Base-by-base conservation (phyloP, 2,329 filamentous ascomycete genomes). In the Neobulgaria alba region DNA sequence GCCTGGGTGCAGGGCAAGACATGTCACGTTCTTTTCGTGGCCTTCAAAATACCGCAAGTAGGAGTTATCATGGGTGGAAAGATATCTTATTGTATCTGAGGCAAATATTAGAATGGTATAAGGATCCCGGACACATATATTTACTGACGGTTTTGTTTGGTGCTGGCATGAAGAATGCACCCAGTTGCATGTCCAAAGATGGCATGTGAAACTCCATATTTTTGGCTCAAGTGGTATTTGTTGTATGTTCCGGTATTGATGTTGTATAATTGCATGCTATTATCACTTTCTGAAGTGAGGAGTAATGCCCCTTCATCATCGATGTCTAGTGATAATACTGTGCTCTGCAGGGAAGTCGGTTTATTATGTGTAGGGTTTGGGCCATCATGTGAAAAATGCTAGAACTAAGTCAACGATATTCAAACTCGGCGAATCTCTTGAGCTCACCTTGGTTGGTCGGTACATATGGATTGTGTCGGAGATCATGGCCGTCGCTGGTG, bases 11-110 rank as follows among this genome's bases (percentile, higher is more conserved):
- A 96, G 74, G 1, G 83, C 71, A 19, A 98, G 73, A 46, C 75
- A 83, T 14, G 90, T 96, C 26, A 98, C 92, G 41, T 80, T 72
- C 44, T 76, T 82, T 31, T 85, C 83, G 62, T 98, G 92, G 36
- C 90, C 92, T 46, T 85, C 82, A 61, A 96, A 98, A 65, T 98
- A 98, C 48, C 92, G 84, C 47, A 96, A 85, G 62, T 94, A 98
- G 44, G 82, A 85, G 66, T 96, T 95, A 63, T 96, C 92, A 63
- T 98, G 92, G 10, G 82, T 95, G 42, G 77, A 93, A 47, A 88
- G 82, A 65, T 84, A 95, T 60, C 79, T 82, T 51, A 84, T 93
- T 56, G 78, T 88, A 67, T 90, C 83, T 82, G 33, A 26, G 12
- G 10, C 12, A 15, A 38, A 10, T 15, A 21, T 21, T 18, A 21